Evolutionary conservation across 805 yeast species (phyloP), one percentile per base, ranked within the genome.

Genomic region (Saccharomycopsis vini): DNA sequence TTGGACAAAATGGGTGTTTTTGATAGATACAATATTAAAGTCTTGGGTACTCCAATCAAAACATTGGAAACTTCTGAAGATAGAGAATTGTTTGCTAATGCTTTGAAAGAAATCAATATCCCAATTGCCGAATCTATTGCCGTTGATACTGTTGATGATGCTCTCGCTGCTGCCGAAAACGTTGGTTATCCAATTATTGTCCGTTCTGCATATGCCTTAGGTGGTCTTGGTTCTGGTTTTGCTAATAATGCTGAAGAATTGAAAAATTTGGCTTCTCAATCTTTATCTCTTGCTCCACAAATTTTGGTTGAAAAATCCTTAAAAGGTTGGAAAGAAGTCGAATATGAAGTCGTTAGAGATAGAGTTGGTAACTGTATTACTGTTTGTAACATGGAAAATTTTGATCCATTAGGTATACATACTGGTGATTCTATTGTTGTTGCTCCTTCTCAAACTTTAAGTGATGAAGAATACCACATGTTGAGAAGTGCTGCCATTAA

Each of bases 281-380:
- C 96, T 1, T 71, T 90, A 50, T 79, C 95, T 22, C 68, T 89
- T 50, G 78, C 97, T 18, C 97, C 97, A 41, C 98, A 90, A 71
- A 88, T 90, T 54, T 70, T 90, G 55, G 97, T 90, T 51, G 98
- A 90, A 68, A 89, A 84, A 72, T 90, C 97, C 4, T 72, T 90
- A 68, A 90, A 89, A 71, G 98, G 98, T 52, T 90, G 98, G 98
- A 90, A 90, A 65, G 98, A 90, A 67, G 94, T 90, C 51, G 98
- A 90, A 68, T 90, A 90, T 64, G 98, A 90, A 71, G 98, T 90
- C 52, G 97, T 90, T 45, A 82, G 98, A 62, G 98, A 90, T 69
- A 76, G 92, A 52, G 92, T 83, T 45, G 96, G 82, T 54, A 90
- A 90, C 75, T 90, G 98, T 75, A 90, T 90, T 62, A 90, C 98